A percentile compares a stretch with the other conserved stretches of the same genome.
Evolutionary conservation across 208 protist species (phyloP).

Genomic region (Trypanosoma caninum): DNA sequence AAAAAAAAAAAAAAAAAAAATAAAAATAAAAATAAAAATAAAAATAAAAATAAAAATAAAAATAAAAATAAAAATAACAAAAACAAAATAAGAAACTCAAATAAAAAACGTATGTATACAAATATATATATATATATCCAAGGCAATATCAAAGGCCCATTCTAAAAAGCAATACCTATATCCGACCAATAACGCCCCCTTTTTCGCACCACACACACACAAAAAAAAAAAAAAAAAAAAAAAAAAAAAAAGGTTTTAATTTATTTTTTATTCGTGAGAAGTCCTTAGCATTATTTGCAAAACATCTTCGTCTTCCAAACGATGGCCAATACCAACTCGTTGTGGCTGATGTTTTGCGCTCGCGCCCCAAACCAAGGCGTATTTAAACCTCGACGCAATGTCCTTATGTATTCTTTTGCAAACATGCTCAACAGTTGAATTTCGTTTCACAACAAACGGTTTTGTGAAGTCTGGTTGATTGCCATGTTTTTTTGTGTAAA

Average conservation of each 20-base stretch:
- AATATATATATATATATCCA: conserved; percentile 15
- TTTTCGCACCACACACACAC: no score
- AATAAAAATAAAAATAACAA: not conserved
- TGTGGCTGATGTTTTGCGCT: conserved; percentile 96
- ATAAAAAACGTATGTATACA: conserved; percentile 10
- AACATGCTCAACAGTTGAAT: conserved; percentile 89
- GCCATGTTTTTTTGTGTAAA: conserved; percentile 97
- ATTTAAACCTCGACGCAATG: conserved; percentile 91
- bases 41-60: not conserved
- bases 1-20: conserved; percentile 7
- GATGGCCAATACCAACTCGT: conserved; percentile 91
- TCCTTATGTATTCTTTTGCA: conserved; percentile 94
- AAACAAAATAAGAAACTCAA: not conserved
- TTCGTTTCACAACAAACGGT: conserved; percentile 91
- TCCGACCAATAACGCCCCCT: no score
- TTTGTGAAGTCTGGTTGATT: conserved; percentile 94
- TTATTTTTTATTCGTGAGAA: conserved; percentile 67
- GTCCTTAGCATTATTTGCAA: conserved; percentile 91
- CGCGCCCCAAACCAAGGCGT: conserved; percentile 93
- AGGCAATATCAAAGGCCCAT: not conserved
- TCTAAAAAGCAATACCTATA: not conserved
- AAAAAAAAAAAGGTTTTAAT: no score
- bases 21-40: conserved; percentile 3
- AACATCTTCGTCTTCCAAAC: conserved; percentile 90
- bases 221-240: no score